Conservation (phyloP, 1,284 basidiomycete species). For the Leccinum griseonigrum region DNA sequence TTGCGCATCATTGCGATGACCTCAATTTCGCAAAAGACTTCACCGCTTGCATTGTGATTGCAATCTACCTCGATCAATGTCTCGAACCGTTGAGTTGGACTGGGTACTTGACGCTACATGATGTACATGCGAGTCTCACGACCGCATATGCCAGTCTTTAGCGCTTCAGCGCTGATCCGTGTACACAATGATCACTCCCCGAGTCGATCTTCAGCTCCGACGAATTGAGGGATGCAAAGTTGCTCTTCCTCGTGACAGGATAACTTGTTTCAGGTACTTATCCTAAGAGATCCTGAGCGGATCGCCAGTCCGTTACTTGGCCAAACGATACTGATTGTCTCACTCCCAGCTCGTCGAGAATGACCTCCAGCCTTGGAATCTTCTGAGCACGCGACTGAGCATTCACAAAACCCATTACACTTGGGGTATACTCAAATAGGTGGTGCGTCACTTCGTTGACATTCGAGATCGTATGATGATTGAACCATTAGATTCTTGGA, state of each 20-base stretch:
- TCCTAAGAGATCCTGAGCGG: background rate
- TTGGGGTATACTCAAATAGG: background rate
- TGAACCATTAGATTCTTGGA: background rate
- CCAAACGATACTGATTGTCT: background rate
- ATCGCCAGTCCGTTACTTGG: background rate
- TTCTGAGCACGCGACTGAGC: background rate
- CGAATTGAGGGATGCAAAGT: background rate
- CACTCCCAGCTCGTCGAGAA: background rate
- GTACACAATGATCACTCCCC: background rate
- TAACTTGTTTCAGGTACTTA: background rate
- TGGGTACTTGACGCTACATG: background rate
- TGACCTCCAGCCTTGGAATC: background rate
- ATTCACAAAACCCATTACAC: too few relatives aligned
- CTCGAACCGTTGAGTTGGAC: background rate
- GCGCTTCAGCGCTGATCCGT: too few relatives aligned
- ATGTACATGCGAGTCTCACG: background rate
- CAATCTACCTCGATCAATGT: background rate
- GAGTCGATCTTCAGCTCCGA: background rate
- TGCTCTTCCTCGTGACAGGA: background rate
- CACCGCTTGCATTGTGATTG: background rate
- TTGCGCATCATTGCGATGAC: background rate
- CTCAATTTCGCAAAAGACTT: background rate
- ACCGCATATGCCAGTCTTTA: too few relatives aligned
- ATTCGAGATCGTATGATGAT: background rate
- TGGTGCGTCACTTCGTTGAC: background rate